Evolutionary conservation across 2,329 filamentous ascomycete species (phyloP), one percentile per base, ranked within the genome.

Genomic region (Cercospora zeina): DNA sequence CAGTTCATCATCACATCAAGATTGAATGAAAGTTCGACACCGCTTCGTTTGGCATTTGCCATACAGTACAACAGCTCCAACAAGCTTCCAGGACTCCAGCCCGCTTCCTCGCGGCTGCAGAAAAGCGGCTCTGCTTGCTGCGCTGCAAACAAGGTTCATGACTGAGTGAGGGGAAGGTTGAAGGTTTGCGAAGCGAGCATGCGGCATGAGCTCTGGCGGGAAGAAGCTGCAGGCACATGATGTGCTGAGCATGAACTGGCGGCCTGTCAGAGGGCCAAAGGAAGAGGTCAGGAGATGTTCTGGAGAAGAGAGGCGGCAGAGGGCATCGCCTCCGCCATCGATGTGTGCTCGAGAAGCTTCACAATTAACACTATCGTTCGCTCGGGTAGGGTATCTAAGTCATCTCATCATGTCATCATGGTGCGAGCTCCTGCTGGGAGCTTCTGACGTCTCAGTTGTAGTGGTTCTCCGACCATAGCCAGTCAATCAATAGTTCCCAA

Each of bases 111-210:
- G 42, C 42, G 19, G 42, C 19, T 47, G 42, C 42, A 47, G 37
- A 13, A 54, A 54, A 11, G 50, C 36, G 58, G 58, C 58, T 60
- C 49, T 60, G 34, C 59, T 57, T 61, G 51, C 59, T 57, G 27
- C 27, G 21, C 36, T 27, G 21, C 34, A 13, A 58, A 56, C 37
- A 61, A 61, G 59, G 59, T 61, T 60, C 30, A 39, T 10, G 10
- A 51, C n/a, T 36, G 37, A 34, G 27, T 60, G 58, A 60, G 58
- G 58, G 58, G 58, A 60, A 60, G 50, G 58, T 60, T 50, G 58
- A 60, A 60, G 50, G 58, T 60, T 60, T 36, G 27, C n/a, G 50
- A 60, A 27, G 58, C 58, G 50, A 60, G 58, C 58, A 45, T 42
- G 37, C 58, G 36, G 58, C 50, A 21, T 34, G n/a, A 30, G 58